Percentiles rank a stretch among this genome's conserved stretches.
phyloP scores from a whole-genome alignment of 2,329 filamentous ascomycete species.

The Microsporum canis region DNA sequence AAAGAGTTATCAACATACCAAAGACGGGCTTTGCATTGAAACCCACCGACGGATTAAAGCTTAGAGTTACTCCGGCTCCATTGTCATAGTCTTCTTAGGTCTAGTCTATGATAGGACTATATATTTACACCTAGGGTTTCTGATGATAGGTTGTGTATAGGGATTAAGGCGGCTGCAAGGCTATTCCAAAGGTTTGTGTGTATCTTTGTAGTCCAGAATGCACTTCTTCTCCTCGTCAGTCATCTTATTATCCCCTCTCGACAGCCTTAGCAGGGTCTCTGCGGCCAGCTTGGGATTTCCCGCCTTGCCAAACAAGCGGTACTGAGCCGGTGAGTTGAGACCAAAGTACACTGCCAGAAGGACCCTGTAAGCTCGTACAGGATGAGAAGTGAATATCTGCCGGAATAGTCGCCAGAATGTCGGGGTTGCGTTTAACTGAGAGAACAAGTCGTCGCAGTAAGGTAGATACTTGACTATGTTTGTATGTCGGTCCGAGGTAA shows the following conservation, averaged over 20 bases:
- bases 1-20: not conserved
- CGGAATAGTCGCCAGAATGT: constrained; percentile 21
- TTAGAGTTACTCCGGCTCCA: not conserved
- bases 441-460: constrained; percentile 26
- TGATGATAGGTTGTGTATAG: not conserved
- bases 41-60: not conserved
- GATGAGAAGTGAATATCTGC: constrained; percentile 20
- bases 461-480: constrained; percentile 20
- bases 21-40: constrained; percentile 3
- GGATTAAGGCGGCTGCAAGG: not conserved
- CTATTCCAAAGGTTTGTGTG: not conserved
- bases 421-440: constrained; percentile 25
- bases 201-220: not conserved
- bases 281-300: constrained; percentile 21
- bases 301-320: constrained; percentile 27
- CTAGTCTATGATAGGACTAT: not conserved
- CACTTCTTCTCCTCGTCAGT: constrained; percentile 9
- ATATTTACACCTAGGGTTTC: not conserved
- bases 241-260: constrained; percentile 16
- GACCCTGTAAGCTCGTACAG: constrained; percentile 19
- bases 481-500: constrained; percentile 26
- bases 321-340: constrained; percentile 27
- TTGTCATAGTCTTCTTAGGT: not conserved
- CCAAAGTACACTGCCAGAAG: constrained; percentile 29
- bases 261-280: constrained; percentile 25